Base-by-base conservation (phyloP, 441 rosid species). In the Dalechampia spathulata region DNA sequence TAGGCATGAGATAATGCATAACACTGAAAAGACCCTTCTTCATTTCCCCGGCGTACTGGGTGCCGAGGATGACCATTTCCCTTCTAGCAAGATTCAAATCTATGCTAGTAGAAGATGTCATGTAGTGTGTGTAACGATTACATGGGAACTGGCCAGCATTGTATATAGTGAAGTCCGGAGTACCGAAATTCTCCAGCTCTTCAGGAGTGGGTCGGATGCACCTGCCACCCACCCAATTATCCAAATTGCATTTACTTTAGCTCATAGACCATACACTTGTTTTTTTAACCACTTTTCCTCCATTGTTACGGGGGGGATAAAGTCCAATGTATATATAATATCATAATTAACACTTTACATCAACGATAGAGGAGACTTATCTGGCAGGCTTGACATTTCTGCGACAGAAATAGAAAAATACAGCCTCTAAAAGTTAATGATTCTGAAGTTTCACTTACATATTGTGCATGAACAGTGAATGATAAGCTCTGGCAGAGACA, bases 1-100 rank as follows among this genome's bases (percentile, higher is more conserved):
- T 92, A 76, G 99, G 99, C 99, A 92, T 92, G 82, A 92, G 94
- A 85, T 88, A 86, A 78, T 92, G 97, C 99, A 92, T 89, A 34
- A 92, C 95, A 76, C 98, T 63, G 87, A 92, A 92, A 52, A 92
- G 91, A 70, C 98, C 98, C 70, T 92, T 92, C 90, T 89, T 89
- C 98, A 92, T 92, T 77, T 92, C 98, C 73, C 98, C 98, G 44
- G 98, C 97, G 66, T 92, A 92, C 65, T 89, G 98, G n/a, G 98
- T 88, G 61, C 98, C 96, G 46, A 89, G 98, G 72, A 92, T 92
- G 77, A 89, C 98, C 98, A 92, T 92, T 80, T 92, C 98, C 76
- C 84, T 85, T 73, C 96, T 84, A 75, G 85, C 83, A 46, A 92
- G 91, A 81, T 89, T 86, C 70, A 92, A 61, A 56, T 92, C 97